Evolutionary conservation across 805 yeast genomes (phyloP).

Genomic region (Maudiozyma turicensis): DNA sequence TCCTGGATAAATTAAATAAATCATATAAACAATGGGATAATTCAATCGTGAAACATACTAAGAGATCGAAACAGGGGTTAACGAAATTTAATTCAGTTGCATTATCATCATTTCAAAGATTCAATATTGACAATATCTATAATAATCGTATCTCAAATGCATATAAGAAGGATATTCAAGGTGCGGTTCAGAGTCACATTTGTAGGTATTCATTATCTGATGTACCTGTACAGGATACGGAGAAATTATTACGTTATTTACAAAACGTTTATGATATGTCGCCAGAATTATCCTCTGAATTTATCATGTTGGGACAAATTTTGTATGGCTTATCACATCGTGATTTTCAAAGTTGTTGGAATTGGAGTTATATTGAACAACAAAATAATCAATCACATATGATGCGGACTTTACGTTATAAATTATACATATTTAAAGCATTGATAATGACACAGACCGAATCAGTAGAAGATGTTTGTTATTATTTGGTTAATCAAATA

Average conservation of each 20-base stretch:
- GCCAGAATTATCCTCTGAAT: constrained; percentile 26
- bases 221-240: constrained; percentile 23
- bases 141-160: constrained; percentile 24
- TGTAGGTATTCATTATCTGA: constrained; percentile 38
- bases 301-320: constrained; percentile 36
- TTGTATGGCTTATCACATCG: constrained; percentile 29
- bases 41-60: constrained; percentile 21
- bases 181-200: constrained; percentile 38
- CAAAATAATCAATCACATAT: not conserved
- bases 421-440: constrained; percentile 17
- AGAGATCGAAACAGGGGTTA: constrained; percentile 18
- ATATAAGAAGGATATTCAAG: constrained; percentile 25
- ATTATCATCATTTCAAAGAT: constrained; percentile 24
- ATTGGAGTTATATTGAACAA: constrained; percentile 31
- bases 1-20: constrained; percentile 24
- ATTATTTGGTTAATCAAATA: constrained; percentile 29
- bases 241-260: constrained; percentile 22
- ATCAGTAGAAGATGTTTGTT: constrained; percentile 27
- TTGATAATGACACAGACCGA: constrained; percentile 13
- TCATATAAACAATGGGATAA: constrained; percentile 27
- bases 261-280: constrained; percentile 25
- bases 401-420: constrained; percentile 11
- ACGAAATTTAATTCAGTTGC: constrained; percentile 23
- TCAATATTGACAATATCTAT: constrained; percentile 28
- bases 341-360: constrained; percentile 37